A percentile compares a stretch with the other conserved stretches of the same genome.
phyloP scores from a whole-genome alignment of 805 yeast species.

The Huiozyma sinensis region DNA sequence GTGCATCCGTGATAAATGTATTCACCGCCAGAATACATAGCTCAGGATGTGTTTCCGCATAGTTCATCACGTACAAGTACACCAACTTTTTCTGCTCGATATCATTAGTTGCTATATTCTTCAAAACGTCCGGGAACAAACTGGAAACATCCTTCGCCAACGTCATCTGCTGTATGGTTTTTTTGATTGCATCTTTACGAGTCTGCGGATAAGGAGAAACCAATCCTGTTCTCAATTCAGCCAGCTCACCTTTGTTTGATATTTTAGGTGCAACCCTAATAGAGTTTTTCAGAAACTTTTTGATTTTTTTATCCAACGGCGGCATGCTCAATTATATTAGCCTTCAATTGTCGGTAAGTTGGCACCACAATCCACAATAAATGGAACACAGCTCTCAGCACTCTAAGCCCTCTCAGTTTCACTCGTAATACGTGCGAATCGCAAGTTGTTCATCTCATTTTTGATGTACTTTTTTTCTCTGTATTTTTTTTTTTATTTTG shows the following conservation, averaged over 20 bases:
- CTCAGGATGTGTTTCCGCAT: conserved; percentile 94
- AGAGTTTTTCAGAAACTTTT: conserved; percentile 27
- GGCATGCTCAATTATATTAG: conserved; percentile 13
- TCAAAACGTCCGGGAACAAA: conserved; percentile 88
- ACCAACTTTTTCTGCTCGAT: conserved; percentile 94
- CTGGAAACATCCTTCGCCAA: conserved; percentile 93
- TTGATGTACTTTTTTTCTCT: too few species aligned
- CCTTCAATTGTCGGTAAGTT: neutral
- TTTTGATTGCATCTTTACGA: conserved; percentile 90
- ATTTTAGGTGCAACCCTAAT: conserved; percentile 30
- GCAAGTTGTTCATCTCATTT: too few species aligned
- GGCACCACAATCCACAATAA: too few species aligned
- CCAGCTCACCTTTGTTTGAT: conserved; percentile 58
- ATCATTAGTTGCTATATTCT: conserved; percentile 94
- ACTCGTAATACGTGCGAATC: too few species aligned
- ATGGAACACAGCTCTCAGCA: too few species aligned
- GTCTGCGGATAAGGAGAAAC: conserved; percentile 93
- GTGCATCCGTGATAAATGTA: conserved; percentile 90
- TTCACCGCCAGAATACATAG: conserved; percentile 91
- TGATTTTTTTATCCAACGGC: conserved; percentile 28
- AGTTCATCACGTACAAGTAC: conserved; percentile 89
- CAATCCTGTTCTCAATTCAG: conserved; percentile 77
- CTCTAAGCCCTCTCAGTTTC: too few species aligned
- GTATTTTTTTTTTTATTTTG: too few species aligned
- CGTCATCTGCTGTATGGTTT: conserved; percentile 97